A percentile compares a stretch with the other conserved stretches of the same genome.
phyloP scores from a whole-genome alignment of 495 filamentous ascomycete genomes.

The Podospora comata region DNA sequence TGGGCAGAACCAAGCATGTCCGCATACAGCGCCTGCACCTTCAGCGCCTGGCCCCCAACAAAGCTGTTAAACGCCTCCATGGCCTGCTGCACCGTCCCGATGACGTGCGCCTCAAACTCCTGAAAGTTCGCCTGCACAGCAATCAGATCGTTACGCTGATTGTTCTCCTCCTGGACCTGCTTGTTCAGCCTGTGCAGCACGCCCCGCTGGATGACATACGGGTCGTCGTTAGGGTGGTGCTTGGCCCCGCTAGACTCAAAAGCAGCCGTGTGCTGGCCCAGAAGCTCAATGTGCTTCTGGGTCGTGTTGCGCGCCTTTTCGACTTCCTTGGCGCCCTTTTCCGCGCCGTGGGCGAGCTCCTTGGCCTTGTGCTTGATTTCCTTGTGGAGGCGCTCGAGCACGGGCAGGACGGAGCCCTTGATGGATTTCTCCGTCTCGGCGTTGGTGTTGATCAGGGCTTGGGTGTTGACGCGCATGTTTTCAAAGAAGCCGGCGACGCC shows the following conservation, averaged over 20 bases:
- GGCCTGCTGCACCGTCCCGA: conserved; percentile 76
- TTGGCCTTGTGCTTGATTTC: conserved; percentile 96
- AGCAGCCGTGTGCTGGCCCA: conserved; percentile 75
- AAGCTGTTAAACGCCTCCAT: conserved; percentile 76
- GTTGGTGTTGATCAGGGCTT: conserved; percentile 83
- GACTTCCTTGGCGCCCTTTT: conserved; percentile 81
- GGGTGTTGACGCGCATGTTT: conserved; percentile 86
- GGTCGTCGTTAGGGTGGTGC: conserved; percentile 68
- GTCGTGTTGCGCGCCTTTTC: conserved; percentile 82
- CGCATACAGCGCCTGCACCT: conserved; percentile 70
- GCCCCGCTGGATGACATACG: conserved; percentile 80
- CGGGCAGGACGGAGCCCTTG: conserved; percentile 76
- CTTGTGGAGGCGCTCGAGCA: conserved; percentile 84
- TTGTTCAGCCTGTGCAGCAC: conserved; percentile 80
- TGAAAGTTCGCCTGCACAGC: conserved; percentile 84
- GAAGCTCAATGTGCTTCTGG: conserved; percentile 93
- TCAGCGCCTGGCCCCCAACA: conserved; percentile 75
- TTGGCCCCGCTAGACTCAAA: conserved; percentile 70
- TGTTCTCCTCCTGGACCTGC: conserved; percentile 93
- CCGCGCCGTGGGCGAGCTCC: conserved; percentile 78
- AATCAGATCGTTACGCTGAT: conserved; percentile 84
- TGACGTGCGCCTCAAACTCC: conserved; percentile 80
- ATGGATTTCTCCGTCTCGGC: conserved; percentile 83
- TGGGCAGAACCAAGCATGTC: conserved; percentile 79
- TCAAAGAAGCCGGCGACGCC: conserved; percentile 88